Percentiles rank a stretch among this genome's conserved stretches.
These are phyloP conservation scores for Trametes sanguinea DNA, from an alignment of 768 basidiomycete species.

Conservation along the genomic window DNA sequence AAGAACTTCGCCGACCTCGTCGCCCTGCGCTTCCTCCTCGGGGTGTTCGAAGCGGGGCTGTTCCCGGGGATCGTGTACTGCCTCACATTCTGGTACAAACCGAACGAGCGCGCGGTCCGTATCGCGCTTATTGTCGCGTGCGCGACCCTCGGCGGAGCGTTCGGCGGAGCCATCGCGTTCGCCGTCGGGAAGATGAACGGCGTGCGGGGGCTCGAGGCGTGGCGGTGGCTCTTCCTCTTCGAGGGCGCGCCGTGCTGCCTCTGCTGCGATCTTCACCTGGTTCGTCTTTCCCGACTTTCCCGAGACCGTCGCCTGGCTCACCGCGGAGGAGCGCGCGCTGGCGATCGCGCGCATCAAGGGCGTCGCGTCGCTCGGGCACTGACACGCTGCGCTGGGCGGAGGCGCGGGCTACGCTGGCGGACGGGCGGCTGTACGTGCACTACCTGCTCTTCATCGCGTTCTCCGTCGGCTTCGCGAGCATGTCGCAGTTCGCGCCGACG, in stretches of 20 bases:
- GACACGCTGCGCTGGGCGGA: slow-evolving; percentile 41
- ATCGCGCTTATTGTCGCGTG: slow-evolving; percentile 35
- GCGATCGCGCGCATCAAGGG: slow-evolving; percentile 41
- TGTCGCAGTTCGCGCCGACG: slow-evolving; percentile 65
- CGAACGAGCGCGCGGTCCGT: slow-evolving; percentile 32
- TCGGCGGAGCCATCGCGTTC: slow-evolving; percentile 36
- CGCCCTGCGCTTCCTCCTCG: slow-evolving; percentile 42
- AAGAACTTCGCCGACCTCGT: slow-evolving; percentile 39
- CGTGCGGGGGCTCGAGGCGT: slow-evolving; percentile 27
- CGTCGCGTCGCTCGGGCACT: slow-evolving; percentile 40
- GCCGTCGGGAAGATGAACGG: slow-evolving; percentile 35
- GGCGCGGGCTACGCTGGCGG: slow-evolving; percentile 36
- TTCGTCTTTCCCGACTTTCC: slow-evolving; percentile 23
- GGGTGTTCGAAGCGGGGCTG: slow-evolving; percentile 45
- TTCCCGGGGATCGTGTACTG: slow-evolving; percentile 46
- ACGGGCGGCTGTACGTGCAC: slow-evolving; percentile 42
- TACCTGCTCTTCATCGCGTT: slow-evolving; percentile 43
- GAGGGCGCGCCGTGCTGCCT: slow-evolving; percentile 37
- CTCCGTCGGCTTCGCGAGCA: slow-evolving; percentile 45
- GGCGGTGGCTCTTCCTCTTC: slow-evolving; percentile 43
- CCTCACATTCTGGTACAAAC: slow-evolving; percentile 50
- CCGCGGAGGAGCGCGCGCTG: slow-evolving; percentile 33
- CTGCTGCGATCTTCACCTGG: slow-evolving; percentile 16
- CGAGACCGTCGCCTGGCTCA: slow-evolving; percentile 22
- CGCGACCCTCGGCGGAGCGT: slow-evolving; percentile 32